These are phyloP conservation scores for Benincasa hispida DNA, from an alignment of 306 rosid genomes.

Conservation along the genomic window DNA sequence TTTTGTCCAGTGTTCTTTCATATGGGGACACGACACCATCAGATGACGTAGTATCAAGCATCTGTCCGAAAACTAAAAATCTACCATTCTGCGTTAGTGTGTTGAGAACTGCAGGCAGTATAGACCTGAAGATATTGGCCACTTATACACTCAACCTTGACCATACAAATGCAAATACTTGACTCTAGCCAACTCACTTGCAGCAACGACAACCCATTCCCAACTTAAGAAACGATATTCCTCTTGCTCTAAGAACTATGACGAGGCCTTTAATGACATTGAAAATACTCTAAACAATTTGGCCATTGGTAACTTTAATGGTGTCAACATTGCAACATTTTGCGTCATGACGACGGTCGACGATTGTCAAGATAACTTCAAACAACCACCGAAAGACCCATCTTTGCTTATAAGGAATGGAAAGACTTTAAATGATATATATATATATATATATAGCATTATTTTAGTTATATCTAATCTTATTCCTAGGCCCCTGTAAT, in stretches of 20 bases:
- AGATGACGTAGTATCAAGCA: neutral
- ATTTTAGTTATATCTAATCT: neutral
- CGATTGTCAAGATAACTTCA: neutral
- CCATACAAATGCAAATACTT: neutral
- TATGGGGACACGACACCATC: neutral
- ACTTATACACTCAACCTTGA: neutral
- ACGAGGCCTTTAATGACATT: neutral
- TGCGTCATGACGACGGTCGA: neutral
- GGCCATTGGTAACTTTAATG: neutral
- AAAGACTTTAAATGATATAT: neutral
- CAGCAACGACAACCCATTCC: neutral
- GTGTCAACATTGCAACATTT: neutral
- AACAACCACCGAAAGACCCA: neutral
- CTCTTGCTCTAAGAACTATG: neutral
- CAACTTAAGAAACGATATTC: neutral
- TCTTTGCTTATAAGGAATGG: neutral
- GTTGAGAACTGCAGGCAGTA: neutral
- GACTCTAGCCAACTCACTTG: neutral
- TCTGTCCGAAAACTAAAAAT: neutral
- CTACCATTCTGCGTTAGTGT: neutral
- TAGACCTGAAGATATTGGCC: neutral
- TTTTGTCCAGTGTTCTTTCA: neutral
- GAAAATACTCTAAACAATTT: neutral
- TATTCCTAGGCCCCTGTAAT: neutral
- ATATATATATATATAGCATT: neutral